Conservation (phyloP, 768 basidiomycete genomes). For the Gelatoporia subvermispora region DNA sequence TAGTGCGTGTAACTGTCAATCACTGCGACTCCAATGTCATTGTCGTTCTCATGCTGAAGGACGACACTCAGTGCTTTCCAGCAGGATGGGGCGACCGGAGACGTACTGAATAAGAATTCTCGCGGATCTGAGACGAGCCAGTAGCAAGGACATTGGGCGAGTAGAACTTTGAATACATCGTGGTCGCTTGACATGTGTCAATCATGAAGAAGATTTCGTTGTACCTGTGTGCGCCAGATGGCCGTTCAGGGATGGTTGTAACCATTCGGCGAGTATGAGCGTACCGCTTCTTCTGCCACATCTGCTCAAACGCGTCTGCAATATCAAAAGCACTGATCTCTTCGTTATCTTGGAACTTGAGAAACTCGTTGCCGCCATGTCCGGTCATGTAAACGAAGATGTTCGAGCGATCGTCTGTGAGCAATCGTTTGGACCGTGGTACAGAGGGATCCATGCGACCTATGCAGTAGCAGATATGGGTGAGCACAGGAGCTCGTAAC, state of each 20-base stretch:
- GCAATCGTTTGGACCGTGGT: constrained; percentile 87
- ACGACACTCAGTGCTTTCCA: background rate
- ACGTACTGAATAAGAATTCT: constrained; percentile 91
- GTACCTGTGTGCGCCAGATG: constrained; percentile 45
- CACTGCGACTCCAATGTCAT: constrained; percentile 91
- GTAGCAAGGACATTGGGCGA: constrained; percentile 91
- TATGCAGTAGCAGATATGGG: constrained; percentile 25
- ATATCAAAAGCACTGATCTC: constrained; percentile 96
- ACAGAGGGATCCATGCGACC: constrained; percentile 81
- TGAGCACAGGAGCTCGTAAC: background rate
- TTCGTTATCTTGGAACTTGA: constrained; percentile 99
- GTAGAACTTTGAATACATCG: constrained; percentile 90
- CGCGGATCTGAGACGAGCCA: constrained; percentile 75
- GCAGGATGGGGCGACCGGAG: too few relatives aligned
- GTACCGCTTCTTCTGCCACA: constrained; percentile 94
- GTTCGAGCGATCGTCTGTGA: constrained; percentile 88
- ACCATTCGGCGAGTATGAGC: constrained; percentile 14
- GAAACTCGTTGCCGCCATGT: constrained; percentile 95
- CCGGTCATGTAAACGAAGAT: constrained; percentile 98
- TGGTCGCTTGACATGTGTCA: constrained; percentile 97
- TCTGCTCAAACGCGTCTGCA: constrained; percentile 97
- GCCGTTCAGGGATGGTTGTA: background rate
- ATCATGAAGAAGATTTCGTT: constrained; percentile 98
- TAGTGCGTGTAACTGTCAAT: constrained; percentile 95
- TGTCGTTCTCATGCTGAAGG: constrained; percentile 82